Base-by-base conservation (phyloP, 2,329 filamentous ascomycete genomes). In the Madurella mycetomatis region DNA sequence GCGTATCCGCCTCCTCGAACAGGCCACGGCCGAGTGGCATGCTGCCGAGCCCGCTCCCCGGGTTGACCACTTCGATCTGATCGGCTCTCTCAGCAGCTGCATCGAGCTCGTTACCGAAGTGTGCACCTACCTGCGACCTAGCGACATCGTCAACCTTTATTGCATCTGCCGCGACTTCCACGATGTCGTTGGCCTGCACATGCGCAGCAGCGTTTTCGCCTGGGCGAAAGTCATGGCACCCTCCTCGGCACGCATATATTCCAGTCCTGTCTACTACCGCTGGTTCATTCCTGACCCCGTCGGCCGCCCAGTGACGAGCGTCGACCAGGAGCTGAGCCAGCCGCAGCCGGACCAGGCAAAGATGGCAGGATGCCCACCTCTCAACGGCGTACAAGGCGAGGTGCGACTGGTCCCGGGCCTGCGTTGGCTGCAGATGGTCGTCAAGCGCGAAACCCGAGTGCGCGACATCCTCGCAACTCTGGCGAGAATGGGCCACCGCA, bases 381-480 rank as follows among this genome's bases (percentile, higher is more conserved):
- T 51, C 49, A 43, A 58, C 51, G 51, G 52, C 13, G 45, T 44
- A 47, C 48, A 60, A 15, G 61, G 66, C 4, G 56, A 72, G 31
- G 66, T 75, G 30, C 82, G 77, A 45, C 69, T 69, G 18, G 77
- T 88, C 1, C 87, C 88, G 0, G 78, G 80, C 8, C 72, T 92
- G 46, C 73, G 74, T 43, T 94, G 87, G 79, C 74, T 90, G 7
- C 76, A 80, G 53, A 84, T 92, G 79, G 75, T 90, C 0, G 67
- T 81, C 58, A 79, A 74, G 55, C 77, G 85, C 11, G 73, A 86
- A 59, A 72, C 73, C 40, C 76, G 76, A 37, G 76, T 81, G 56
- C 72, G 77, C 25, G 81, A 88, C 60, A 87, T 90, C 59, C 66
- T 87, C n/a, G 77, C 78, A 13, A 71, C 77, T 12, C 73, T 91